Conservation (phyloP, 1,139 yeast genomes). For the Scheffersomyces cryptocercus region DNA sequence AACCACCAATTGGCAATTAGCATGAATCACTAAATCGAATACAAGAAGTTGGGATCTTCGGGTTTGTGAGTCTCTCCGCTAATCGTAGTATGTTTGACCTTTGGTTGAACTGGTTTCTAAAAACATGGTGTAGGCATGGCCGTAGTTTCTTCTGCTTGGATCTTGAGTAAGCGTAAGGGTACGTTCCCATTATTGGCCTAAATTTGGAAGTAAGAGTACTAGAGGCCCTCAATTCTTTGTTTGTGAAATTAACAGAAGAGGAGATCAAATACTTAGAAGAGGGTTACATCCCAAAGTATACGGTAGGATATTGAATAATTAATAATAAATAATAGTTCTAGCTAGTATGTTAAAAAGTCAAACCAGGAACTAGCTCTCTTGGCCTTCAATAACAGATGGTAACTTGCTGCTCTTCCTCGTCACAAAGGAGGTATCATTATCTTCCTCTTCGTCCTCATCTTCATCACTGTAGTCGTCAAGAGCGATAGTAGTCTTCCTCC, state of each 20-base stretch:
- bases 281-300: slow-evolving; percentile 30
- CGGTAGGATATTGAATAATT: too few species aligned
- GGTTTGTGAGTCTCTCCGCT: slow-evolving; percentile 54
- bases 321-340: neutral
- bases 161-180: slow-evolving; percentile 42
- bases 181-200: too few species aligned
- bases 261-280: slow-evolving; percentile 52
- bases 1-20: too few species aligned
- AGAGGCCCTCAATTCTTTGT: slow-evolving; percentile 49
- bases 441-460: slow-evolving; percentile 36
- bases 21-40: neutral
- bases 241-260: slow-evolving; percentile 43
- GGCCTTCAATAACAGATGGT: neutral
- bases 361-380: neutral
- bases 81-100: slow-evolving; percentile 61
- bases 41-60: slow-evolving; percentile 41
- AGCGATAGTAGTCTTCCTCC: slow-evolving; percentile 44
- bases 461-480: slow-evolving; percentile 42
- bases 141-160: slow-evolving; percentile 55
- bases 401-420: neutral
- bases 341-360: too few species aligned
- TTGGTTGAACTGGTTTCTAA: slow-evolving; percentile 57
- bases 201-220: slow-evolving; percentile 36
- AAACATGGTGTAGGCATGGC: slow-evolving; percentile 52
- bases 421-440: neutral